Conservation (phyloP, 129 eudicot genomes). For the Flaveria sonorensis region DNA sequence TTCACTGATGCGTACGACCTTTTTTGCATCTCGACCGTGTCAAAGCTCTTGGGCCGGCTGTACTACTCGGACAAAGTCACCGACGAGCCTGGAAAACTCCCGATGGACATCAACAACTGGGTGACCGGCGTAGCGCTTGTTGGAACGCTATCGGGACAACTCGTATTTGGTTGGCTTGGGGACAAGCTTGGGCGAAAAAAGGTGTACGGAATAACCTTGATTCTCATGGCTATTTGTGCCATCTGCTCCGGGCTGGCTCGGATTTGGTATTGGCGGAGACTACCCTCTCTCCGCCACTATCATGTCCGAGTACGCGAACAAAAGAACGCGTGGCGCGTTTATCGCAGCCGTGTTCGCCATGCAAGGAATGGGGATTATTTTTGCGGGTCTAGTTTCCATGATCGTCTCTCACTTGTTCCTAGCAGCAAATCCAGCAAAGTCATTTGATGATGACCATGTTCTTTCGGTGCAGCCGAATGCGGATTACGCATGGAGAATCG, state of each 20-base stretch:
- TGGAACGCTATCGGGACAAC: conserved; percentile 58
- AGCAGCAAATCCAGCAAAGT: neutral
- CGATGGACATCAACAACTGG: conserved; percentile 36
- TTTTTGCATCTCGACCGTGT: conserved; percentile 54
- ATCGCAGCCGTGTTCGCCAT: conserved; percentile 65
- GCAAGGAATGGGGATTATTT: conserved; percentile 67
- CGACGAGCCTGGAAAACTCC: conserved; percentile 47
- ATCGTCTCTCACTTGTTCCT: conserved; percentile 38
- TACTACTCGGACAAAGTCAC: conserved; percentile 38
- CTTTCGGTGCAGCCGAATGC: conserved; percentile 47
- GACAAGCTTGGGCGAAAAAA: conserved; percentile 68
- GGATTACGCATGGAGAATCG: conserved; percentile 58
- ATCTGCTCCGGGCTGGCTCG: conserved; percentile 62
- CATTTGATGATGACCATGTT: neutral
- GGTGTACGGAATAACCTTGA: conserved; percentile 54
- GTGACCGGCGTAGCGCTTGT: conserved; percentile 59
- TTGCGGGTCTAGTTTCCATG: conserved; percentile 63
- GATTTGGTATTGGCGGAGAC: conserved; percentile 72
- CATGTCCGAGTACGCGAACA: conserved; percentile 69
- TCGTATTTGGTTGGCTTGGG: conserved; percentile 56
- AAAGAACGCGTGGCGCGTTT: conserved; percentile 56
- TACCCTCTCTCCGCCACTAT: conserved; percentile 71
- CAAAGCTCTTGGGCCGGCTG: conserved; percentile 61
- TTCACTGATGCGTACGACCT: conserved; percentile 71
- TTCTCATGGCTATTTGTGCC: conserved; percentile 56